Conservation (phyloP, 129 eudicot species). For the Artemisia annua region DNA sequence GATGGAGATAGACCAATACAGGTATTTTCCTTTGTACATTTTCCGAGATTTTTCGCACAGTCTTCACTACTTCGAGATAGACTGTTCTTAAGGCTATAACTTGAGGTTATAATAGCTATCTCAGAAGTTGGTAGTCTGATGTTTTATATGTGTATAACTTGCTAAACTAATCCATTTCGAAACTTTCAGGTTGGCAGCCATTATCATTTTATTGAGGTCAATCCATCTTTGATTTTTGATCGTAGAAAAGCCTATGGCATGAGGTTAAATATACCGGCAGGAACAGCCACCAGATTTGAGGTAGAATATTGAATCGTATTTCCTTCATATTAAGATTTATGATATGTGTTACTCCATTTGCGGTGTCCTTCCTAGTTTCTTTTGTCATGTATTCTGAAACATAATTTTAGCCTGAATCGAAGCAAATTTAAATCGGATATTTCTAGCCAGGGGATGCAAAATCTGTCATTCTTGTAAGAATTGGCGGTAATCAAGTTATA, state of each 20-base stretch:
- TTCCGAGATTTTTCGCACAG: neutral
- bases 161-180: neutral
- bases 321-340: neutral
- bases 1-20: conserved; percentile 93
- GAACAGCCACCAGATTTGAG: conserved; percentile 96
- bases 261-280: conserved; percentile 97
- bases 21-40: conserved; percentile 40
- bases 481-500: conserved; percentile 75
- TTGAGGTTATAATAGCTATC: too few relatives aligned
- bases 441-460: conserved; percentile 91
- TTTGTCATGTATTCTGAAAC: conserved; percentile 7
- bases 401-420: conserved; percentile 3
- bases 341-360: too few relatives aligned
- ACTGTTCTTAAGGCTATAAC: too few relatives aligned
- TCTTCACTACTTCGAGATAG: too few relatives aligned
- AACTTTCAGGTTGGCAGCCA: conserved; percentile 91
- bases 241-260: conserved; percentile 82
- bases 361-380: neutral
- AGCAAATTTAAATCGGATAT: conserved; percentile 1
- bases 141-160: neutral
- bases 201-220: conserved; percentile 92
- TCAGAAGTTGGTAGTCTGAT: neutral
- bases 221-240: conserved; percentile 77
- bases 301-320: conserved; percentile 37
- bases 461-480: conserved; percentile 69